Conservation (phyloP, 1,139 yeast species). For the Magnusiomyces paraingens region DNA sequence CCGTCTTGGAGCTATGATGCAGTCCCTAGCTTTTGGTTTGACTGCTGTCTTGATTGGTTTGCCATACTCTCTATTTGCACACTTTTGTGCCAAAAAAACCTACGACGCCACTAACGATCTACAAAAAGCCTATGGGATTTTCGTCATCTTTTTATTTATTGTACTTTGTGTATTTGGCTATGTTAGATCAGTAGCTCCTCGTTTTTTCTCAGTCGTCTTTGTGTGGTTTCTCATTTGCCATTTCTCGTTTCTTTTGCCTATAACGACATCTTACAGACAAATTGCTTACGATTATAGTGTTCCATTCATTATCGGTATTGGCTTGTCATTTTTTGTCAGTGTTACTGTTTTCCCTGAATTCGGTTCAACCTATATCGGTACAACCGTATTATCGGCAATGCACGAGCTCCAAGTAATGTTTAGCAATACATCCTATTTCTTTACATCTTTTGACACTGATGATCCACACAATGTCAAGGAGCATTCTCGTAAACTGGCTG, state of each 20-base stretch:
- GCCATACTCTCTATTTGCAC: constrained; percentile 38
- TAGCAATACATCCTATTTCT: constrained; percentile 37
- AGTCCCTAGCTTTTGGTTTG: constrained; percentile 37
- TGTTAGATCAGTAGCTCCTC: constrained; percentile 42
- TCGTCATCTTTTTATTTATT: constrained; percentile 41
- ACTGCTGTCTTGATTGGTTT: constrained; percentile 41
- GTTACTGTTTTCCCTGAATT: constrained; percentile 44
- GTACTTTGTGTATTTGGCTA: constrained; percentile 45
- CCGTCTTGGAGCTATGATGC: constrained; percentile 43
- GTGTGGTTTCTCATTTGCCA: constrained; percentile 44
- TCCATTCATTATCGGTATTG: constrained; percentile 43
- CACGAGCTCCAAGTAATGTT: constrained; percentile 39
- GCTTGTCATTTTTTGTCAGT: constrained; percentile 39
- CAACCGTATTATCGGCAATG: constrained; percentile 36
- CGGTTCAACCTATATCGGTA: constrained; percentile 45
- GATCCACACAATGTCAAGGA: constrained; percentile 6
- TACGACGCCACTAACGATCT: constrained; percentile 5
- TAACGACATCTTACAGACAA: constrained; percentile 29
- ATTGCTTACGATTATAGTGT: constrained; percentile 36
- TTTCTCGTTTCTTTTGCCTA: constrained; percentile 39
- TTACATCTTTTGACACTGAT: constrained; percentile 27
- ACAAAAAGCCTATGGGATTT: constrained; percentile 39
- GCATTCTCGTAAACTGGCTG: constrained; percentile 17
- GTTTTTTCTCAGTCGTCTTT: constrained; percentile 42
- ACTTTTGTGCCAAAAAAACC: constrained; percentile 39